These are phyloP conservation scores for Monilinia polystroma DNA, from an alignment of 2,329 filamentous ascomycete species.

Conservation along the genomic window DNA sequence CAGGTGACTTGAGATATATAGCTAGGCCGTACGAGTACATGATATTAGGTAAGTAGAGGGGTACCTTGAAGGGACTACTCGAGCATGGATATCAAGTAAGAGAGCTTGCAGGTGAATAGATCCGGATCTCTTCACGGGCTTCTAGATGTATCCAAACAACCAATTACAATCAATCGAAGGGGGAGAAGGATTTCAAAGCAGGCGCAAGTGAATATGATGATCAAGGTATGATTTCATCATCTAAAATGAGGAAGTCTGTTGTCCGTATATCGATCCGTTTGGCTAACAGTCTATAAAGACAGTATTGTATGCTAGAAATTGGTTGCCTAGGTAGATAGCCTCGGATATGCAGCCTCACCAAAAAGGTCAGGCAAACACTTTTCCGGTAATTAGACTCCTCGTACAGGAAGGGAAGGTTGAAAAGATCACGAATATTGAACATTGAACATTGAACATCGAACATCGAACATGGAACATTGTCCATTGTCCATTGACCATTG, in stretches of 20 bases:
- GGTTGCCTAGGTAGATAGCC: not conserved
- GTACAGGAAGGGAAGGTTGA: conserved; percentile 4
- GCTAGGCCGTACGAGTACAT: too few species aligned
- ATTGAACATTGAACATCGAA: too few species aligned
- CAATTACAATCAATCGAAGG: not conserved
- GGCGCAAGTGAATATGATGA: not conserved
- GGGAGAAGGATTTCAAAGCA: conserved; percentile 1
- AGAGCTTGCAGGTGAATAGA: not conserved
- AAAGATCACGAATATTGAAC: not conserved
- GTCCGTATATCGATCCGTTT: too few species aligned
- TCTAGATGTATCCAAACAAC: not conserved
- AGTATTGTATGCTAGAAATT: too few species aligned
- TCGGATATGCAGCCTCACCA: conserved; percentile 14
- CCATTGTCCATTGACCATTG: not conserved
- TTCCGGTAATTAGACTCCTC: not conserved
- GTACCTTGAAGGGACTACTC: too few species aligned
- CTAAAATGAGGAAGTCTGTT: too few species aligned
- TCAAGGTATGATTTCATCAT: not conserved
- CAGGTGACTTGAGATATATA: too few species aligned
- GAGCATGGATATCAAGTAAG: too few species aligned
- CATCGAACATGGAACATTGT: not conserved
- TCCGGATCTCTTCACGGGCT: not conserved
- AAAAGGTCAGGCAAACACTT: not conserved
- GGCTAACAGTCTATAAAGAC: too few species aligned
- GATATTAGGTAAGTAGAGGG: too few species aligned